Evolutionary conservation across 1,284 basidiomycete species (phyloP), one percentile per base, ranked within the genome.

Genomic region (Hemileia vastatrix): DNA sequence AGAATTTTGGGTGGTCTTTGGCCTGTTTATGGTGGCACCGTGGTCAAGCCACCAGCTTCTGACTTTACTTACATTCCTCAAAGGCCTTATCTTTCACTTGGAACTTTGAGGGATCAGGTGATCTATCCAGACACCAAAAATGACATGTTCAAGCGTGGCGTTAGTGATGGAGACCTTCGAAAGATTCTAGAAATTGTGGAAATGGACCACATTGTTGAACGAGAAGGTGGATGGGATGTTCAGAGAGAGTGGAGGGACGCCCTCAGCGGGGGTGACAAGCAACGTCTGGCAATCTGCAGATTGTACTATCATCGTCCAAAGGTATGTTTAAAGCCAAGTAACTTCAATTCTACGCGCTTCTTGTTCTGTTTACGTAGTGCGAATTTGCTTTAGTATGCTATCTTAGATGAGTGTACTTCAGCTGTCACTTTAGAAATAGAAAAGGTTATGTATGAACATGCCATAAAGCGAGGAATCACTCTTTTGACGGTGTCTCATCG

Each of bases 1-100:
- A 84, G 94, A 24, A 95, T 97, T 64, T 80, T 98, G 2, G 94
- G 93, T 45, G 94, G 93, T 18, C 82, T 98, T 5, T 98, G 94
- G 93, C 93, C 94, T 1, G 88, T 96, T 3, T 95, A 96, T 72
- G 94, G 85, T 80, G 94, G 94, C 0, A 81, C 83, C 9, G 91
- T 98, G n/a, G 84, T 86, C 71, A 97, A 97, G 77, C 94, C 94
- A 0, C 83, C 87, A 15, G 86, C 90, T 4, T 83, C 83, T 6
- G 84, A 93, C 65, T 97, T 98, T 76, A 90, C 93, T 52, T 83
- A 97, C 66, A 95, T 98, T 67, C 94, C 94, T 15, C 94, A 98
- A 74, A 81, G 94, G 48, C 94, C 94, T 0, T 97, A 97, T 76
- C 83, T 97, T 18, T 90, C 88, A 3, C 80, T 91, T 15, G 94